phyloP scores from a whole-genome alignment of 164 flowering plant genomes.

The Hamamelis virginiana region DNA sequence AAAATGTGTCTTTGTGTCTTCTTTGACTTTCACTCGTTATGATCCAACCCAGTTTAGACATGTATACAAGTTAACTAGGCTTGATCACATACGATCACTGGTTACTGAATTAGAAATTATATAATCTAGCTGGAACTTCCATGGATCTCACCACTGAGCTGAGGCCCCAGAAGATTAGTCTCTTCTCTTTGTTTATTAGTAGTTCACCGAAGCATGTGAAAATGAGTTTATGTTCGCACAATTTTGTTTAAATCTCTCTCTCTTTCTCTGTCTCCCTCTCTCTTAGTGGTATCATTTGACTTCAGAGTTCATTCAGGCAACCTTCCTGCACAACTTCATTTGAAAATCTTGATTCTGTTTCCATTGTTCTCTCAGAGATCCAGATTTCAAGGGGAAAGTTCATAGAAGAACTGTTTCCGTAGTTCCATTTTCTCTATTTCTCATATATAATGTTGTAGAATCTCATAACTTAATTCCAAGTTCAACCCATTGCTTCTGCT shows the following conservation, averaged over 20 bases:
- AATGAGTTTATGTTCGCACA: background rate
- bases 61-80: too few species aligned
- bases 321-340: background rate
- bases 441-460: background rate
- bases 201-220: background rate
- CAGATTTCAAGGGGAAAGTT: background rate
- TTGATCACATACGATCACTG: too few species aligned
- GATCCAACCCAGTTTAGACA: too few species aligned
- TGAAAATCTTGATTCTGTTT: conserved; percentile 3
- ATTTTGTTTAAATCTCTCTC: background rate
- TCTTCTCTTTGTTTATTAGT: background rate
- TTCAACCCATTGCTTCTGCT: background rate
- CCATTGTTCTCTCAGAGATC: background rate
- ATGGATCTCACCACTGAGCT: background rate
- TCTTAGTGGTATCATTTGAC: background rate
- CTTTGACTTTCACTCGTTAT: too few species aligned
- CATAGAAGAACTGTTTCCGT: background rate
- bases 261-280: background rate
- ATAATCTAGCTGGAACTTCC: conserved; percentile 4
- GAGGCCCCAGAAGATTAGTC: too few species aligned
- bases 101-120: background rate
- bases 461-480: background rate
- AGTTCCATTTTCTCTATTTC: background rate
- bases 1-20: background rate
- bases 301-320: background rate